Evolutionary conservation across 371 early-diverging fungal genomes (phyloP).

Genomic region (Mucor circinelloides): DNA sequence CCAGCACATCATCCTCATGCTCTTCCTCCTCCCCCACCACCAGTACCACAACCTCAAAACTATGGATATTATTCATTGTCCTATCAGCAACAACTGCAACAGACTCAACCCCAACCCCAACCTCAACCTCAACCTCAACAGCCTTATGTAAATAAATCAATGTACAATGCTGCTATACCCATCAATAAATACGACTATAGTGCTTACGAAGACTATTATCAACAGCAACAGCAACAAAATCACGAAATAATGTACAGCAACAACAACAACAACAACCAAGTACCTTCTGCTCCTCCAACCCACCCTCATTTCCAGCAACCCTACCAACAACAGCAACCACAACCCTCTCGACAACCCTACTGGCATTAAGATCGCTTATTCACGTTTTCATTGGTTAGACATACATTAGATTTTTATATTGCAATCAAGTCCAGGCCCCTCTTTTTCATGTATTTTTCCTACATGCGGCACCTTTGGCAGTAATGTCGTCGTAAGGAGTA

Average conservation of each 20-base stretch:
- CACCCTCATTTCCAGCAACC: background rate
- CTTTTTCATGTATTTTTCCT: background rate
- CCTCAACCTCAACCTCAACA: constrained; percentile 67
- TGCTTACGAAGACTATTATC: constrained; percentile 1
- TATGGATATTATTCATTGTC: background rate
- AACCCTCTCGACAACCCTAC: constrained; percentile 22
- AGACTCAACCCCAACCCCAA: background rate
- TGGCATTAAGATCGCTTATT: constrained; percentile 28
- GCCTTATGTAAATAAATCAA: constrained; percentile 79
- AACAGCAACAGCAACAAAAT: background rate
- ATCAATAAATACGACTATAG: background rate
- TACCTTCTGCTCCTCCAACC: background rate
- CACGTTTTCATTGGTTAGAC: background rate
- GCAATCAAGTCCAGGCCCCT: constrained; percentile 3
- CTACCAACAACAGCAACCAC: background rate
- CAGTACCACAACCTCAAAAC: background rate
- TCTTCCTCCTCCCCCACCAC: background rate
- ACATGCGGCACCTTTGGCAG: background rate
- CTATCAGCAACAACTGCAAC: constrained; percentile 5
- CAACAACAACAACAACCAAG: background rate
- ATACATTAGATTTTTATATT: background rate
- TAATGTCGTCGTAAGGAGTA: background rate
- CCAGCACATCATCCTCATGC: background rate
- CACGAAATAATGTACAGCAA: background rate
- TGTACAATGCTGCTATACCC: constrained; percentile 47